Evolutionary conservation across 2,329 filamentous ascomycete genomes (phyloP), one percentile per base, ranked within the genome.

Genomic region (Aspergillus phoenicis): DNA sequence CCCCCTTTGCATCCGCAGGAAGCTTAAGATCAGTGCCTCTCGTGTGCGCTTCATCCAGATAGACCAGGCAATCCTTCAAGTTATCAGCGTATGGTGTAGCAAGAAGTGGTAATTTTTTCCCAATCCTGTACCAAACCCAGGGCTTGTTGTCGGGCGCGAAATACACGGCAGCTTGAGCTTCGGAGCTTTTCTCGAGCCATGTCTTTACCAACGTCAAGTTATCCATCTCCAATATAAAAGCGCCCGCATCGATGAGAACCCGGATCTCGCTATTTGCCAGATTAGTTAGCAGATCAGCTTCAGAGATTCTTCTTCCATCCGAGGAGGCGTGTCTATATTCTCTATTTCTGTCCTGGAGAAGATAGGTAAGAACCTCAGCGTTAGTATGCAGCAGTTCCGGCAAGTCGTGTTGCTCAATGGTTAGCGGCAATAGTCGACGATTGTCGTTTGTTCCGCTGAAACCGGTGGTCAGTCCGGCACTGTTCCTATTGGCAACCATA

Each of bases 401-500:
- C 0, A 91, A 78, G 61, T 91, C 87, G 0, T 84, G 73, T 55
- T 91, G 88, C 20, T 77, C 71, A 20, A 91, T 85, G 0, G 81
- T 86, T n/a, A 86, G 71, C 0, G 89, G 89, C 0, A 91, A 73
- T 36, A 89, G 78, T 0, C 74, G 76, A 39, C 82, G 79, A 20
- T 84, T 86, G 68, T 91, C 89, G 48, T 90, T 91, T 0, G 89
- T 91, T 0, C 89, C 89, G 7, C 86, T 89, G 69, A 93, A 92
- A 0, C 89, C 89, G 0, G 88, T 90, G 0, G 87, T 89, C 1
- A 82, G 13, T n/a, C 60, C 61, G 62, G 2, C 75, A 68, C 43
- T 61, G 17, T 33, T 57, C 39, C 26, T 49, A 15, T 28, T 58
- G 8, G 39, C 33, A 13, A 5, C 15, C 11, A 20, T 17, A 8